Evolutionary conservation across 352 stramenopile genomes (phyloP), one percentile per base, ranked within the genome.

Genomic region (Phytophthora agathidicida): DNA sequence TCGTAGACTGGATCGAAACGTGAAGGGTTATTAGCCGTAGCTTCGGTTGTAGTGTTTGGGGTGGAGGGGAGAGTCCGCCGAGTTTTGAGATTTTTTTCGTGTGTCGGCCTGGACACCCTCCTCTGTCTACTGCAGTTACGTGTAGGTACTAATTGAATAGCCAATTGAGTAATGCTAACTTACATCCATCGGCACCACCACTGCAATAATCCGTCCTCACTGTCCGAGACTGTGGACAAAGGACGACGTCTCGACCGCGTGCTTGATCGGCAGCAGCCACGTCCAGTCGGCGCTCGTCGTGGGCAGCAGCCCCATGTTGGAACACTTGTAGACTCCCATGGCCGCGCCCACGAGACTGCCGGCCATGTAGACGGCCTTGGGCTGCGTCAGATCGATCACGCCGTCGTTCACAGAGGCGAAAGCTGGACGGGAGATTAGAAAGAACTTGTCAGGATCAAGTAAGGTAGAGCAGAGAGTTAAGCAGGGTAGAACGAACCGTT

Each of bases 241-340:
- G 2, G 85, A 77, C n/a, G 86, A 94, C 28, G 78, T 89, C 60
- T 94, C 86, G 38, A 93, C 26, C 22, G 76, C 77, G 47, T 93
- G 75, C 49, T 91, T 91, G 53, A 94, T 89, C 5, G 87, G 87
- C 47, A 97, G 66, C 47, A 96, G 77, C 77, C 86, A 96, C 54
- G 88, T 96, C 89, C 90, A 98, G 70, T 98, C 93, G 38, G 91
- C 88, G 37, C 83, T 94, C 8, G 88, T 97, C 9, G 91, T 96
- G 3, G 93, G 93, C 53, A 98, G 62, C 30, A 98, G 73, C 22
- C 93, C 92, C 85, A 98, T 94, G 65, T 88, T 93, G 17, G 81
- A 88, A 50, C 87, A 94, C 72, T 98, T 98, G 82, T 97, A 98
- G 23, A 98, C 62, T 19, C 82, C 93, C 68, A 98, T 86, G 11